A percentile compares a stretch with the other conserved stretches of the same genome.
These are phyloP conservation scores for Lactarius indigo DNA, from an alignment of 768 basidiomycete species.

Conservation along the genomic window DNA sequence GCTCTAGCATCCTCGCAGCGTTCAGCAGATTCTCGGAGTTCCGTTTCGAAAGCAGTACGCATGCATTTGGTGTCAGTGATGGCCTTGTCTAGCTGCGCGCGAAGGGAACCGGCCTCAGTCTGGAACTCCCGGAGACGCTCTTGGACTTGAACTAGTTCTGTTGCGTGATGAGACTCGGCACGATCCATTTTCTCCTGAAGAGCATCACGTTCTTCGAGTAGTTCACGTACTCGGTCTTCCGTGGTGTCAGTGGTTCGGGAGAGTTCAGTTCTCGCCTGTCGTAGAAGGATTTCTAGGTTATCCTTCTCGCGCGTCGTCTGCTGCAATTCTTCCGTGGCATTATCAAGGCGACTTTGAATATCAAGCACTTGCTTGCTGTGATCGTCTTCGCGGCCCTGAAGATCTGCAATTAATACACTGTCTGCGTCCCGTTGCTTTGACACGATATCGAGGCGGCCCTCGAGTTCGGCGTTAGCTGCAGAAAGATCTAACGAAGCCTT, in stretches of 20 bases:
- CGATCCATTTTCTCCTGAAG: constrained; percentile 31
- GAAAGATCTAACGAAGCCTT: constrained; percentile 30
- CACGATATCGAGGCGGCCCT: constrained; percentile 13
- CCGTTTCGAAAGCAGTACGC: constrained; percentile 19
- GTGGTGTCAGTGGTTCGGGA: constrained; percentile 1
- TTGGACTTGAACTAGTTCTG: constrained; percentile 22
- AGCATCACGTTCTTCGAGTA: constrained; percentile 30
- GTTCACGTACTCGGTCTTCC: constrained; percentile 11
- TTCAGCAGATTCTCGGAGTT: constrained; percentile 23
- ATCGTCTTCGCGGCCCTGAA: constrained; percentile 1
- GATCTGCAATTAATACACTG: constrained; percentile 2
- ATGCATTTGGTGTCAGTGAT: constrained; percentile 3
- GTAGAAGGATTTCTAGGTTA: constrained; percentile 13
- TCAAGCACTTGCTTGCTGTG: constrained; percentile 6
- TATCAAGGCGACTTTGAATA: constrained; percentile 16
- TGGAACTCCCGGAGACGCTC: constrained; percentile 20
- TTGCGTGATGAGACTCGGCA: constrained; percentile 27
- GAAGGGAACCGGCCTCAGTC: constrained; percentile 13
- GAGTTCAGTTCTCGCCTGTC: constrained; percentile 1
- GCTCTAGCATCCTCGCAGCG: constrained; percentile 8
- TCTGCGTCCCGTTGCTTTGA: constrained; percentile 12
- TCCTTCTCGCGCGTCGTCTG: constrained; percentile 10
- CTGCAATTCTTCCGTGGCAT: constrained; percentile 9
- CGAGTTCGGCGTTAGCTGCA: constrained; percentile 15
- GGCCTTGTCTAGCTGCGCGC: constrained; percentile 18